A percentile compares a stretch with the other conserved stretches of the same genome.
Conservation (phyloP, 208 protist genomes). For the Leptomonas pyrrhocoris region DNA sequence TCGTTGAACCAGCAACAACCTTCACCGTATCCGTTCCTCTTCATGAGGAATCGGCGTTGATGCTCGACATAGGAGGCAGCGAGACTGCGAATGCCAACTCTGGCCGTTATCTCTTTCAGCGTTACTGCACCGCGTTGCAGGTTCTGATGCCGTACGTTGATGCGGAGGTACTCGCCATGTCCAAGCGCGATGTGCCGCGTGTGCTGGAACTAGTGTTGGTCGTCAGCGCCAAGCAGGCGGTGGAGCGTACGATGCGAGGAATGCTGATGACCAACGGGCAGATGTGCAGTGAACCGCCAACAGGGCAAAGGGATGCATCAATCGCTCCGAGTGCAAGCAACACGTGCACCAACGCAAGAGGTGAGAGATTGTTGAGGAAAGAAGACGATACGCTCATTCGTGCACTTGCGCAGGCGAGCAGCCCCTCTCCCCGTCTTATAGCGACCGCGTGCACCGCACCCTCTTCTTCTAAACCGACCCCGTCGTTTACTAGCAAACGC, state of each 20-base stretch:
- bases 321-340: too few relatives aligned
- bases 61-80: too few relatives aligned
- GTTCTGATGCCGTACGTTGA: constrained; percentile 30
- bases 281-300: too few relatives aligned
- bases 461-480: neutral
- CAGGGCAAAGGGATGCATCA: too few relatives aligned
- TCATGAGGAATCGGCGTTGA: too few relatives aligned
- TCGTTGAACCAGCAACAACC: neutral
- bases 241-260: constrained; percentile 10
- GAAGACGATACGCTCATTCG: too few relatives aligned
- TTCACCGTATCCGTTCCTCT: too few relatives aligned
- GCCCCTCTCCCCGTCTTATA: too few relatives aligned
- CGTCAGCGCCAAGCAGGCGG: constrained; percentile 12
- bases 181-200: neutral
- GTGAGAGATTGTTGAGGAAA: too few relatives aligned
- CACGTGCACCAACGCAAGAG: too few relatives aligned
- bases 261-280: neutral
- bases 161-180: constrained; percentile 6
- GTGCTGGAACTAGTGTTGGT: constrained; percentile 12
- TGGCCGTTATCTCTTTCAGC: neutral
- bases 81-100: too few relatives aligned
- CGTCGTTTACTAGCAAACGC: neutral
- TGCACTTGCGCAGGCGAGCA: too few relatives aligned
- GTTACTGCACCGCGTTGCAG: neutral
- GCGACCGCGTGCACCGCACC: neutral